Conservation (phyloP, 495 filamentous ascomycete species). For the Cenococcum geophilum region DNA sequence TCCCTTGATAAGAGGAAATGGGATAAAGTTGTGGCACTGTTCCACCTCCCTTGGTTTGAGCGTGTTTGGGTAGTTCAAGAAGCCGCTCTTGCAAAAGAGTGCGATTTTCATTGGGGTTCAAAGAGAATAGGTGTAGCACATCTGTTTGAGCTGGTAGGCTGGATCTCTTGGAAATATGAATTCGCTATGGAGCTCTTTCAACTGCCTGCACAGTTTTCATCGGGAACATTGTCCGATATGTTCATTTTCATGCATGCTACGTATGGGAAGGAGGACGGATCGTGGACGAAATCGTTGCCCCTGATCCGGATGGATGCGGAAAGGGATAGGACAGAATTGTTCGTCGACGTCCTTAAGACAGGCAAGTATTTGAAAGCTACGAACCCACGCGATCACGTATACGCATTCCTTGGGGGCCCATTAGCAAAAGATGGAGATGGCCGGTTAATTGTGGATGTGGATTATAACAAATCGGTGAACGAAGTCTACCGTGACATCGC, state of each 20-base stretch:
- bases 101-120: not conserved
- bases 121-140: not conserved
- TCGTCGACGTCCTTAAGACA: not conserved
- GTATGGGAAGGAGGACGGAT: not conserved
- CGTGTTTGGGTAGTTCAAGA: not conserved
- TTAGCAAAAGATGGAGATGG: not conserved
- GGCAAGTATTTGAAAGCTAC: not conserved
- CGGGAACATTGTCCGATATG: not conserved
- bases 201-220: not conserved
- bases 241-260: not conserved
- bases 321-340: not conserved
- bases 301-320: not conserved
- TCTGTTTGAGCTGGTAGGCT: not conserved
- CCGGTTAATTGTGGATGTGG: not conserved
- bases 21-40: not conserved
- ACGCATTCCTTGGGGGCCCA: not conserved
- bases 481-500: not conserved
- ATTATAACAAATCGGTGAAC: not conserved
- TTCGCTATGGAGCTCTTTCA: not conserved
- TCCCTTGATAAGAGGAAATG: not conserved
- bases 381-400: not conserved
- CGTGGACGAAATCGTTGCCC: not conserved
- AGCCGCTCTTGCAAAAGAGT: not conserved
- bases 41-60: not conserved
- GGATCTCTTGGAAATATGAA: not conserved